Evolutionary conservation across 495 filamentous ascomycete genomes (phyloP), one percentile per base, ranked within the genome.

Genomic region (Chaetomium fimeti): DNA sequence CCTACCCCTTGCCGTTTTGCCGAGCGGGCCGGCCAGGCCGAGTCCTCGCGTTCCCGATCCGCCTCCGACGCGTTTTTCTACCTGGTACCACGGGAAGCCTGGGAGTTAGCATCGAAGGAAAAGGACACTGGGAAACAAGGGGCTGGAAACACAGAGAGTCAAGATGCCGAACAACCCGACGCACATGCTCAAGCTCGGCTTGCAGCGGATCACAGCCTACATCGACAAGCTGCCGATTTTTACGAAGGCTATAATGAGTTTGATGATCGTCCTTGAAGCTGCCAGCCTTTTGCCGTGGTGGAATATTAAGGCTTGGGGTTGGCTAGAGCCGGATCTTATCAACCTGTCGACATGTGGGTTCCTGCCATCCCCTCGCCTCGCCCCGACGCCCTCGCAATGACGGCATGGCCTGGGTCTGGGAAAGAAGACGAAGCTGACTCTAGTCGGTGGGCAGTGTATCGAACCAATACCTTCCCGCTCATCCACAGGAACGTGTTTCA

Each of bases 401-500:
- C 18, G 40, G 40, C 16, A 13, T 43, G 40, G 40, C 18, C 18
- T 15, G 9, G 15, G 32, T 36, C 8, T 18, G 15, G 40, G 15
- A 11, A 15, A 43, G 40, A 43, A 15, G 7, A 11, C 15, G 40
- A 43, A 18, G 28, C 25, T 55, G n/a, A 55, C 52, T 20, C 3
- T 32, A n/a, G 16, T 4, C 22, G 28, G 28, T 20, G 27, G 28
- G 5, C 75, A 97, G 93, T 96, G 83, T 91, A 98, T 75, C 89
- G 94, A 64, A 81, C 93, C 20, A 97, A 96, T 71, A 95, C 92
- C 12, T 98, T 90, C 74, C 92, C 93, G 2, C 81, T 98, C 58
- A 88, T 98, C 61, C 94, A 98, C 74, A 70, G 82, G 36, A 87
- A 87, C 65, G 83, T 93, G 75, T 80, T 95, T 63, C 94, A 98